These are phyloP conservation scores for Solanum pimpinellifolium DNA, from an alignment of 257 asterid species.

Conservation along the genomic window DNA sequence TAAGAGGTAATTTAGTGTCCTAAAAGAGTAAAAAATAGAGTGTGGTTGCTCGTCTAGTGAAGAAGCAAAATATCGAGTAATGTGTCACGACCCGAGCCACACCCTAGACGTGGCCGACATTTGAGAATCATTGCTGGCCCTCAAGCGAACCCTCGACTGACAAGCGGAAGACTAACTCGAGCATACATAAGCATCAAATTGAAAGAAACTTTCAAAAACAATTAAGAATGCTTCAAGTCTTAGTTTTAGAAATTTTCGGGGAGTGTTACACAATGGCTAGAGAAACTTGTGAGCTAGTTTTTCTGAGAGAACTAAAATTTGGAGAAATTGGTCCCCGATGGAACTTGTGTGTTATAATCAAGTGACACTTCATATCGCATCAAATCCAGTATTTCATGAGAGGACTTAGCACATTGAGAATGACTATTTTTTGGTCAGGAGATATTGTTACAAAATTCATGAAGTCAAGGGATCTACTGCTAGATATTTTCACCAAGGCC, in stretches of 20 bases:
- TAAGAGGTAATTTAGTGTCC: not conserved
- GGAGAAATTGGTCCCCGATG: not conserved
- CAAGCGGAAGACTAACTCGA: not conserved
- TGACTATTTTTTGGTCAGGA: not conserved
- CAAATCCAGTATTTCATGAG: not conserved
- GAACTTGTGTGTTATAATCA: not conserved
- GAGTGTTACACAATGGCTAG: not conserved
- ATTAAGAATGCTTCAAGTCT: not conserved
- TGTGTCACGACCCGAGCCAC: not conserved
- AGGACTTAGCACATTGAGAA: not conserved
- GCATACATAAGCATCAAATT: not conserved
- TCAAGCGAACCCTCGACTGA: not conserved
- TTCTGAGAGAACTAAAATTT: not conserved
- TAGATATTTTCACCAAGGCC: not conserved
- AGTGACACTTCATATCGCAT: not conserved
- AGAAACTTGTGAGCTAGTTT: not conserved
- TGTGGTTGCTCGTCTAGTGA: not conserved
- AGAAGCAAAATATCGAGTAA: not conserved
- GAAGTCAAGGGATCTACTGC: not conserved
- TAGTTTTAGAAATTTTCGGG: not conserved
- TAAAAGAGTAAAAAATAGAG: not conserved
- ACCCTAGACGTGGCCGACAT: not conserved
- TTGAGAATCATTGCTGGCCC: not conserved
- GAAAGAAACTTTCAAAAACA: not conserved
- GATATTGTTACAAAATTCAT: not conserved